Evolutionary conservation across 2,329 filamentous ascomycete genomes (phyloP).

Genomic region (Colletotrichum sp.): DNA sequence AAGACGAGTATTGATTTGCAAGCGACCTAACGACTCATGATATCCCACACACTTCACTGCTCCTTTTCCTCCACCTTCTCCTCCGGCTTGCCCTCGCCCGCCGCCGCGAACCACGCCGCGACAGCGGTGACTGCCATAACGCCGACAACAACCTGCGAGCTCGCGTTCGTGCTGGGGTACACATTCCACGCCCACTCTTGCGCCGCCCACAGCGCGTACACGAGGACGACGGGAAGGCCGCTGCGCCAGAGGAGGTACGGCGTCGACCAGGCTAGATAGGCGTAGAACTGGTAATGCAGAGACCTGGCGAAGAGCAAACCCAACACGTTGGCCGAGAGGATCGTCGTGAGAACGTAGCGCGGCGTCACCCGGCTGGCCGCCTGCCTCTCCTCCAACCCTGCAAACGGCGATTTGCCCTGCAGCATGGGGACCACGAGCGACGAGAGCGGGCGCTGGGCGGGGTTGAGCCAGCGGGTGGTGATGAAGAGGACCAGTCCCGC

Average conservation of each 20-base stretch:
- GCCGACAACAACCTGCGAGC: slow-evolving; percentile 69
- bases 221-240: slow-evolving; percentile 68
- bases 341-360: slow-evolving; percentile 75
- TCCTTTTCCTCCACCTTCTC: slow-evolving; percentile 27
- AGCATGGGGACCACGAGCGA: slow-evolving; percentile 55
- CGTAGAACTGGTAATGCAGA: slow-evolving; percentile 95
- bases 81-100: slow-evolving; percentile 38
- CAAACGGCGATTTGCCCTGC: slow-evolving; percentile 48
- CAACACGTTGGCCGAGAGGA: slow-evolving; percentile 77
- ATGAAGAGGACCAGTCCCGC: slow-evolving; percentile 71
- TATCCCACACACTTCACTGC: slow-evolving; percentile 2
- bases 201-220: slow-evolving; percentile 73
- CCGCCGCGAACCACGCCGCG: slow-evolving; percentile 64
- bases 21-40: not conserved
- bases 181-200: slow-evolving; percentile 97
- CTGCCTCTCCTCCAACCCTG: slow-evolving; percentile 55
- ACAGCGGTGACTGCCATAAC: slow-evolving; percentile 71
- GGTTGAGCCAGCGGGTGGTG: slow-evolving; percentile 73
- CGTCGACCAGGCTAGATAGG: slow-evolving; percentile 87
- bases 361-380: slow-evolving; percentile 67
- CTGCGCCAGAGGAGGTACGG: slow-evolving; percentile 87
- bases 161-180: slow-evolving; percentile 74
- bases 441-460: slow-evolving; percentile 63
- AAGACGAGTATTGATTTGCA: slow-evolving; percentile 57
- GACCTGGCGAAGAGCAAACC: slow-evolving; percentile 87